These are phyloP conservation scores for Leccinum variicolor DNA, from an alignment of 768 basidiomycete species.

Conservation along the genomic window DNA sequence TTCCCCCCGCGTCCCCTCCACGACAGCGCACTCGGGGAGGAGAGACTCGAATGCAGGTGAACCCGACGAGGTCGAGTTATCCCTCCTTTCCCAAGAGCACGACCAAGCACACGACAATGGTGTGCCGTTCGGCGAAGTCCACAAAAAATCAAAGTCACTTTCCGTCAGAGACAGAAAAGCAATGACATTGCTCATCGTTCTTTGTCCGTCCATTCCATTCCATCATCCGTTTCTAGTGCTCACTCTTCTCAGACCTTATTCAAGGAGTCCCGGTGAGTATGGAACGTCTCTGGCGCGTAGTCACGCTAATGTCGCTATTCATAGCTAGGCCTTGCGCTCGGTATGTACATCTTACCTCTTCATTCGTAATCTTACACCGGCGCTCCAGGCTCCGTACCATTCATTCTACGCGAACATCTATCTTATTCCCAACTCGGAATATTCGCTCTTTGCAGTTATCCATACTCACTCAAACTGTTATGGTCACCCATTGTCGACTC, in stretches of 20 bases:
- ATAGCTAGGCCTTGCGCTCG: conserved; percentile 85
- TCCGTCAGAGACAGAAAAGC: conserved; percentile 77
- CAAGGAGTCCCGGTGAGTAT: conserved; percentile 86
- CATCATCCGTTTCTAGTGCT: conserved; percentile 13
- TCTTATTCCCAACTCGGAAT: conserved; percentile 97
- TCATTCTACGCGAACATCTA: conserved; percentile 90
- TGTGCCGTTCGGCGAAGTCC: conserved; percentile 31
- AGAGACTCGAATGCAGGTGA: conserved; percentile 23
- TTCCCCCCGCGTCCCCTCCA: conserved; percentile 47
- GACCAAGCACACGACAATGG: conserved; percentile 44
- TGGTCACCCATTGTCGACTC: conserved; percentile 99
- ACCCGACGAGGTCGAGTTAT: conserved; percentile 60
- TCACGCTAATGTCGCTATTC: conserved; percentile 6
- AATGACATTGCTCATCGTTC: conserved; percentile 78
- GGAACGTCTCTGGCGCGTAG: conserved; percentile 6
- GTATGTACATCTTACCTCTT: conserved; percentile 35
- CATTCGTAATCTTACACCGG: conserved; percentile 3
- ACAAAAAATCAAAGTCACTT: conserved; percentile 46
- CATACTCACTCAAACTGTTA: conserved; percentile 93
- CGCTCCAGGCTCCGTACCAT: conserved; percentile 83
- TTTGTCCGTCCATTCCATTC: conserved; percentile 60
- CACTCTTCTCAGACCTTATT: conserved; percentile 52
- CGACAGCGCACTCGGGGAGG: conserved; percentile 35
- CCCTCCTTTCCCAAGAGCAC: conserved; percentile 51
- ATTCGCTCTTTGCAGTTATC: conserved; percentile 90